Evolutionary conservation across 352 stramenopile genomes (phyloP).

Genomic region (Globisporangium nunn): DNA sequence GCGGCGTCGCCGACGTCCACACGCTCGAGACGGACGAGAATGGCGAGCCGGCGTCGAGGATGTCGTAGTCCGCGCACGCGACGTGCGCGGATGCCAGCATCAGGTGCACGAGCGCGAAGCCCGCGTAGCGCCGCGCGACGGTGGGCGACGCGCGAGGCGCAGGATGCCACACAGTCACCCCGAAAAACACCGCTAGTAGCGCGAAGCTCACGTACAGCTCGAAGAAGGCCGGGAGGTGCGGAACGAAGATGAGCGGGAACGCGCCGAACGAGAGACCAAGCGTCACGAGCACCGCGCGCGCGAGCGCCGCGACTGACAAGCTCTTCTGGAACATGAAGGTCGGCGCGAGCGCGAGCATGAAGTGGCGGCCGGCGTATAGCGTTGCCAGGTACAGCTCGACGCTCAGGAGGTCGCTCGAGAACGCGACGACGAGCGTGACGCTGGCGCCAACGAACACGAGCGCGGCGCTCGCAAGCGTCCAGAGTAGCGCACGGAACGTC

Average conservation of each 20-base stretch:
- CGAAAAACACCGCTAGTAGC: constrained; percentile 4
- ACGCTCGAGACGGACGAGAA: constrained; percentile 47
- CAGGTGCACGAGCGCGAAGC: constrained; percentile 42
- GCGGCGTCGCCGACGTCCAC: constrained; percentile 32
- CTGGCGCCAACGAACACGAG: constrained; percentile 29
- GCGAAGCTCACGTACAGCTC: constrained; percentile 10
- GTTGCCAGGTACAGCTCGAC: constrained; percentile 11
- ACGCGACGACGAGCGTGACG: constrained; percentile 31
- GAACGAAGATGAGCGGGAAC: constrained; percentile 13
- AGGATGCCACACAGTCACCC: constrained; percentile 14
- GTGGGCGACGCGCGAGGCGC: constrained; percentile 14
- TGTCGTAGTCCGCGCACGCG: constrained; percentile 28
- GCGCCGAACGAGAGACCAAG: constrained; percentile 28
- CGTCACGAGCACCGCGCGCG: constrained; percentile 11
- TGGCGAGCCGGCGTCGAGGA: constrained; percentile 41
- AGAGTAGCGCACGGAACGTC: constrained; percentile 51
- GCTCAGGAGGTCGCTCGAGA: constrained; percentile 21
- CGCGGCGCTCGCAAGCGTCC: constrained; percentile 24
- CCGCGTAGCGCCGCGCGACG: constrained; percentile 32
- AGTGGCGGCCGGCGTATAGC: constrained; percentile 51
- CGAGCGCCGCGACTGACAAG: constrained; percentile 27
- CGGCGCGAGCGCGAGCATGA: constrained; percentile 46
- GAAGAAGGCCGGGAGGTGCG: not conserved
- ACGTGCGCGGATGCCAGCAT: constrained; percentile 33
- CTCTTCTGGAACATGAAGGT: constrained; percentile 61